Evolutionary conservation across 257 asterid genomes (phyloP).

Genomic region (Penstemon newberryi): DNA sequence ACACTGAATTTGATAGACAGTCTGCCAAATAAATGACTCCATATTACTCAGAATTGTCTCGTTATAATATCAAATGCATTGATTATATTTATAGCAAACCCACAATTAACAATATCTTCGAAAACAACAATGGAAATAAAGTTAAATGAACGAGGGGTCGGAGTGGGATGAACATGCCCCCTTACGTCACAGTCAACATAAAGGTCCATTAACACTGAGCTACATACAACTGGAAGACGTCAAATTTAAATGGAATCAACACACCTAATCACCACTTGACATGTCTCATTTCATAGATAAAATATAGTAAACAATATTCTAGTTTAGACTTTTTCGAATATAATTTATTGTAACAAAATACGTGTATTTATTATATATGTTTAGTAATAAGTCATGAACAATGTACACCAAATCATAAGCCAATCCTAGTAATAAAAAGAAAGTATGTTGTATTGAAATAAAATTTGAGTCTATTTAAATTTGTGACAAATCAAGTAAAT

Average conservation of each 20-base stretch:
- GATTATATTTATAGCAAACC: not conserved
- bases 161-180: slow-evolving; percentile 10
- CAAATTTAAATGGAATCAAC: not conserved
- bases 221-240: not conserved
- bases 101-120: not conserved
- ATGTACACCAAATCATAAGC: too few species aligned
- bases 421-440: too few species aligned
- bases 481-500: too few species aligned
- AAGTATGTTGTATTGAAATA: too few species aligned
- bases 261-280: not conserved
- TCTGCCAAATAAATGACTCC: slow-evolving; percentile 30
- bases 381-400: too few species aligned
- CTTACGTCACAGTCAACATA: slow-evolving; percentile 36
- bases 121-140: not conserved
- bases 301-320: too few species aligned
- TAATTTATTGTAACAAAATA: too few species aligned
- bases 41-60: not conserved
- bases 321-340: too few species aligned
- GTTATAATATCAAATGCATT: not conserved
- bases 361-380: too few species aligned
- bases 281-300: too few species aligned
- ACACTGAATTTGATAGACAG: not conserved
- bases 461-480: too few species aligned
- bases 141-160: not conserved
- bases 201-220: slow-evolving; percentile 16